Conservation (phyloP, 2,329 filamentous ascomycete genomes). For the Coniochaeta hoffmannii region DNA sequence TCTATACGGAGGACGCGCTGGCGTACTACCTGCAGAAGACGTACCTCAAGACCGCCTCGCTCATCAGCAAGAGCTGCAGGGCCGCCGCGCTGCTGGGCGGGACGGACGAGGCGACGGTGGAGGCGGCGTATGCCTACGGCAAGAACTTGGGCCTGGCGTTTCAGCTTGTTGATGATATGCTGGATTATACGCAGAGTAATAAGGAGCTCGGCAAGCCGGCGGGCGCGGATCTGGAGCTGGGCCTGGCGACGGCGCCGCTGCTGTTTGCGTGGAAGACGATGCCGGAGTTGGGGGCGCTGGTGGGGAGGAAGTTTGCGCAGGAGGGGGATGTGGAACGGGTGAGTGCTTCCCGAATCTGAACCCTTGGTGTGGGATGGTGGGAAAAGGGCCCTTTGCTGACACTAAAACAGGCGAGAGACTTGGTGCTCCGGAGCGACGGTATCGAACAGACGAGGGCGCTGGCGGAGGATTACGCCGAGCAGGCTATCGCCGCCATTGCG, state of each 20-base stretch:
- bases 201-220: conserved; percentile 89
- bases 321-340: conserved; percentile 83
- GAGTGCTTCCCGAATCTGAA: conserved; percentile 25
- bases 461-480: conserved; percentile 84
- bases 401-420: conserved; percentile 63
- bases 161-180: conserved; percentile 95
- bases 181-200: conserved; percentile 87
- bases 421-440: conserved; percentile 78
- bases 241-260: conserved; percentile 86
- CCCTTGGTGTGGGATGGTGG: neutral
- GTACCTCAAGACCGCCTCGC: conserved; percentile 89
- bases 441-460: conserved; percentile 87
- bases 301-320: conserved; percentile 81
- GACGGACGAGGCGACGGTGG: conserved; percentile 67
- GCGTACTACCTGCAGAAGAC: conserved; percentile 97
- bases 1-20: conserved; percentile 82
- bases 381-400: conserved; percentile 3
- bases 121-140: conserved; percentile 86
- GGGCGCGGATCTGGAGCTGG: conserved; percentile 87
- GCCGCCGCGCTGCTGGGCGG: conserved; percentile 82
- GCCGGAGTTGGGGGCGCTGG: conserved; percentile 74
- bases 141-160: conserved; percentile 92
- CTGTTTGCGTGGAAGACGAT: conserved; percentile 93
- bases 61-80: conserved; percentile 94
- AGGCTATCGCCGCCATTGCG: conserved; percentile 77